A percentile compares a stretch with the other conserved stretches of the same genome.
These are phyloP conservation scores for Saccharomyces hybrid DNA, from an alignment of 1,139 yeast genomes.

Conservation along the genomic window DNA sequence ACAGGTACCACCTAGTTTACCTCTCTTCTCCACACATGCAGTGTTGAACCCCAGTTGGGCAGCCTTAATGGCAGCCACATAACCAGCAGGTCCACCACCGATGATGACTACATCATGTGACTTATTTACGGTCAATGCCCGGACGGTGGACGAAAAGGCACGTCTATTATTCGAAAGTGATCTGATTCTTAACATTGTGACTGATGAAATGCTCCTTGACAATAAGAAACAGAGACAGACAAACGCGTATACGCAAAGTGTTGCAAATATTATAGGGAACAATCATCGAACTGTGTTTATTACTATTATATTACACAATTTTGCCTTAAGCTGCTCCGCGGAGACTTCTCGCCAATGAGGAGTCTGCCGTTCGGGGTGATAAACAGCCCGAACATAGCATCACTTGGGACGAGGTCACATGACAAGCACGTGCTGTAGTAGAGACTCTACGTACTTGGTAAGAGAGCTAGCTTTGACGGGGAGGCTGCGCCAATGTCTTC, in stretches of 20 bases:
- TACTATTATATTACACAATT: background rate
- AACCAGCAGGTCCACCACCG: slow-evolving; percentile 99
- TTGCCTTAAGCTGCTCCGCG: background rate
- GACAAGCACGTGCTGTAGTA: background rate
- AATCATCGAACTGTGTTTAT: background rate
- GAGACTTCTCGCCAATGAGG: background rate
- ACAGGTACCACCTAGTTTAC: slow-evolving; percentile 95
- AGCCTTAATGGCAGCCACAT: slow-evolving; percentile 96
- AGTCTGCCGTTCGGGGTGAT: background rate
- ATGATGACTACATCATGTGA: slow-evolving; percentile 88
- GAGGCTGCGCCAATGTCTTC: background rate
- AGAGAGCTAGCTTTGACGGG: background rate
- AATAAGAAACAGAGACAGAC: background rate
- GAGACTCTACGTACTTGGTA: background rate
- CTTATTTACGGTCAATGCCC: slow-evolving; percentile 25
- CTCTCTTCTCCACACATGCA: slow-evolving; percentile 96
- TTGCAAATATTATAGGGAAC: background rate
- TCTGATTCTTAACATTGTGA: background rate
- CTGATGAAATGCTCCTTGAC: background rate
- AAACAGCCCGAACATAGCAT: background rate
- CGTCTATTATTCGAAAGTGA: slow-evolving; percentile 8
- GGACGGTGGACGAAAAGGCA: slow-evolving; percentile 4
- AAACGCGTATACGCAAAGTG: background rate
- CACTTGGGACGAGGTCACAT: background rate
- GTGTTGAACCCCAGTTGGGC: slow-evolving; percentile 93